A percentile compares a stretch with the other conserved stretches of the same genome.
phyloP scores from a whole-genome alignment of 2,329 filamentous ascomycete genomes.

The Ceratocystis variospora region DNA sequence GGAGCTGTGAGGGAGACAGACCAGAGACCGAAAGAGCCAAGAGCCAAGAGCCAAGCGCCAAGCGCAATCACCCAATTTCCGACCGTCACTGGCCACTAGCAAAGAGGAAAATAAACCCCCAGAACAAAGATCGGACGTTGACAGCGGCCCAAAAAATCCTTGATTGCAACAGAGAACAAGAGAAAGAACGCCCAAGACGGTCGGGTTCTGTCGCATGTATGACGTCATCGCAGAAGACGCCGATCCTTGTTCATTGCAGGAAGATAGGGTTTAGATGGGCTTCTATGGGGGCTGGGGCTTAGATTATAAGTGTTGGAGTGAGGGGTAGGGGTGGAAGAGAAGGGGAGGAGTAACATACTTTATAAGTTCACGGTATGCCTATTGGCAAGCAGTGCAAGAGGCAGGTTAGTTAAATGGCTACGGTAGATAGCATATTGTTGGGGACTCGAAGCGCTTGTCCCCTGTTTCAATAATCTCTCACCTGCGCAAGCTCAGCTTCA shows the following conservation, averaged over 20 bases:
- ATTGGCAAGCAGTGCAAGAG: not conserved
- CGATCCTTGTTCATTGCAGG: not conserved
- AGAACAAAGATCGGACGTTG: too few species aligned
- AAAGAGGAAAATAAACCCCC: too few species aligned
- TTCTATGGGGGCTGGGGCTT: not conserved
- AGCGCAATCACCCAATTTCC: too few species aligned
- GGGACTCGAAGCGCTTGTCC: not conserved
- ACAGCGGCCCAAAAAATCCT: too few species aligned
- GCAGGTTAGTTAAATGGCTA: not conserved
- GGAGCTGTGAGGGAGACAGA: not conserved
- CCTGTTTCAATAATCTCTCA: not conserved
- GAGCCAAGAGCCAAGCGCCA: not conserved
- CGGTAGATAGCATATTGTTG: not conserved
- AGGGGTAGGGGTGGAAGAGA: not conserved
- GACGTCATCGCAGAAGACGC: not conserved
- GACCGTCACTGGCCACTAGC: too few species aligned
- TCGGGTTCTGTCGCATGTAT: not conserved
- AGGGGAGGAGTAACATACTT: not conserved
- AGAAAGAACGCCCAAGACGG: not conserved
- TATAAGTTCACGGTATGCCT: slow-evolving; percentile 6
- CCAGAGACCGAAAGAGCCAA: not conserved
- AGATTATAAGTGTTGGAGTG: not conserved
- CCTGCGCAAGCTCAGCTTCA: slow-evolving; percentile 6
- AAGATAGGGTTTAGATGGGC: not conserved
- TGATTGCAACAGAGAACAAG: not conserved